phyloP scores from a whole-genome alignment of 768 basidiomycete genomes.

The Coprinellus micaceus region DNA sequence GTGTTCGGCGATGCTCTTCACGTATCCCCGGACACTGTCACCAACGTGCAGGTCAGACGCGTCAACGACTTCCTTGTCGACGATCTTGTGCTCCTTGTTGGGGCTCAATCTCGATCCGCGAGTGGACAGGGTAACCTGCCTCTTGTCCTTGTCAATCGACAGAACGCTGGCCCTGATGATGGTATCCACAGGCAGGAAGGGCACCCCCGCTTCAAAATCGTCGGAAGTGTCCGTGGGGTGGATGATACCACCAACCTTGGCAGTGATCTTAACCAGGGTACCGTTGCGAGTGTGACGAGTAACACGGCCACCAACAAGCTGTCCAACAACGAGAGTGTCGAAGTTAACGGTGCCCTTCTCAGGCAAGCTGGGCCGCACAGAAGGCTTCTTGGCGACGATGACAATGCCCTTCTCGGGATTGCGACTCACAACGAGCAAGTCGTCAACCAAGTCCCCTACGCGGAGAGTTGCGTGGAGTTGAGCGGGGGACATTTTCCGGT shows the following conservation, averaged over 20 bases:
- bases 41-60: slow-evolving; percentile 67
- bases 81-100: slow-evolving; percentile 42
- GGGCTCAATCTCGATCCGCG: slow-evolving; percentile 68
- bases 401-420: slow-evolving; percentile 84
- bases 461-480: slow-evolving; percentile 64
- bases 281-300: slow-evolving; percentile 69
- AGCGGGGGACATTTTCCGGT: slow-evolving; percentile 58
- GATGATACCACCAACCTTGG: slow-evolving; percentile 68
- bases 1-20: slow-evolving; percentile 82
- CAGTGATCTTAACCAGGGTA: slow-evolving; percentile 71
- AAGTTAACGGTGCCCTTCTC: slow-evolving; percentile 54
- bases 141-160: slow-evolving; percentile 59
- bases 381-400: slow-evolving; percentile 74
- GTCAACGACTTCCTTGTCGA: slow-evolving; percentile 66
- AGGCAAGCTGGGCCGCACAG: slow-evolving; percentile 45
- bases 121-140: slow-evolving; percentile 76
- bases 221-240: slow-evolving; percentile 82
- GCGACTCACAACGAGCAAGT: slow-evolving; percentile 85
- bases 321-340: slow-evolving; percentile 66
- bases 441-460: slow-evolving; percentile 65
- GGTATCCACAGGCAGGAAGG: slow-evolving; percentile 60
- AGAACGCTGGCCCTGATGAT: slow-evolving; percentile 71
- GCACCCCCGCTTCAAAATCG: slow-evolving; percentile 58
- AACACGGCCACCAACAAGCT: slow-evolving; percentile 78
- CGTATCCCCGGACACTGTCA: slow-evolving; percentile 77